Base-by-base conservation (phyloP, 495 filamentous ascomycete genomes). In the Chaetomidium leptoderma region DNA sequence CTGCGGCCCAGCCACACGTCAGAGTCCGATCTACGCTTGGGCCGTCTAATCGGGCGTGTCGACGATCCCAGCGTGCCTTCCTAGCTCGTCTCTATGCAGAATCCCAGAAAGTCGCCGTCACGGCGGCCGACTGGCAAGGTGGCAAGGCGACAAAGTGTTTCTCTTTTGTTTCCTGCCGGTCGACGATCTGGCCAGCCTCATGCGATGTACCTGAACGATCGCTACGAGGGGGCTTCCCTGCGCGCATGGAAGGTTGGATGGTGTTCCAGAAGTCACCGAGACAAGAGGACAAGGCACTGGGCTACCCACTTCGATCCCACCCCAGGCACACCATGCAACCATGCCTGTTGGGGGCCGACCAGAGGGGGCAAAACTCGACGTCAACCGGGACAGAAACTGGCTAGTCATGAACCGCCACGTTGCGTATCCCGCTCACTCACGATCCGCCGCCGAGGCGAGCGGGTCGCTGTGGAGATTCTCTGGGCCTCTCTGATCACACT, bases 391-490 rank as follows among this genome's bases (percentile, higher is more conserved):
- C 23, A 30, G n/a, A 35, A 46, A 26, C 33, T 45, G 52, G 63
- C 68, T 67, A 70, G 49, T 70, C 62, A 69, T 55, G 53, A 45
- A 36, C 57, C 33, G 68, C 68, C 68, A 70, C 68, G 68, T 70
- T 57, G 55, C 62, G 53, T 48, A 35, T 44, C 44, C 56, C 51
- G 37, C 60, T 59, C 57, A 46, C 57, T 58, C 60, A 53, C 59
- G 53, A 60, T 53, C 62, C 62, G 24, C 39, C 49, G 17, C 27
- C 8, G 30, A 46, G 16, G 37, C 48, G 42, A 48, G 50, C 57
- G 42, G 57, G 52, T 47, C 59, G 46, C 52, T 36, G 35, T 53
- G 39, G 53, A 57, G 57, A 55, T 62, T 29, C 17, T 40, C 27
- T 44, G 48, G 51, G 13, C 27, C 44, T 55, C n/a, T 56, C 33